Conservation (phyloP, 2,329 filamentous ascomycete genomes). For the Hypoxylon sp. region DNA sequence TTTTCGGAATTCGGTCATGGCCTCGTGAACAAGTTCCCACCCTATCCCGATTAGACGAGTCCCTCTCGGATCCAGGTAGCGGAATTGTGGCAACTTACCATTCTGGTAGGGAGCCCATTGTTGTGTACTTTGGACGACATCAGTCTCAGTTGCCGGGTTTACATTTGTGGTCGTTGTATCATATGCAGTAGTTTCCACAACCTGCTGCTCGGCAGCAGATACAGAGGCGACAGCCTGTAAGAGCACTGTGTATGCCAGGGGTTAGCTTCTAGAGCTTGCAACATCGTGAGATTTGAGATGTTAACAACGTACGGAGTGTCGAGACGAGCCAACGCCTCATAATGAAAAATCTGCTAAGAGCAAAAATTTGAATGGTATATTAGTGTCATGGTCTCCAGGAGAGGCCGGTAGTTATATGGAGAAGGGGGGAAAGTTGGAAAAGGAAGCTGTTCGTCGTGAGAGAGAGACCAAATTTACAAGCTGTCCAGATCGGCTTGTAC, state of each 20-base stretch:
- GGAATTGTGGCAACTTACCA: slow-evolving; percentile 46
- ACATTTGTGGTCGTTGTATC: slow-evolving; percentile 44
- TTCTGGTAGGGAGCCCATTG: slow-evolving; percentile 55
- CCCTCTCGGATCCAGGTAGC: background rate
- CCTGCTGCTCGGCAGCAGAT: slow-evolving; percentile 52
- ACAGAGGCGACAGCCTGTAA: slow-evolving; percentile 51
- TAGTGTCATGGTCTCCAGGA: slow-evolving; percentile 52
- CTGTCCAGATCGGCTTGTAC: slow-evolving; percentile 52
- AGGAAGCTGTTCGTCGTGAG: slow-evolving; percentile 12
- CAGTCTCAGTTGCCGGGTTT: slow-evolving; percentile 48
- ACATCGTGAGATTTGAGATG: slow-evolving; percentile 17
- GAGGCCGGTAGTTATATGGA: slow-evolving; percentile 33
- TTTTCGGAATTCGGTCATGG: slow-evolving; percentile 66
- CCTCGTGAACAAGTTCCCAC: slow-evolving; percentile 68
- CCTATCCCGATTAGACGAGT: slow-evolving; percentile 56
- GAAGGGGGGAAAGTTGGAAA: slow-evolving; percentile 7
- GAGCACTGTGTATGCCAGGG: slow-evolving; percentile 48
- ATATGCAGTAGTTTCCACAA: slow-evolving; percentile 44
- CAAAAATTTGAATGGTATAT: slow-evolving; percentile 49
- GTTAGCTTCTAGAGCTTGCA: slow-evolving; percentile 26
- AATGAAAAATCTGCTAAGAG: slow-evolving; percentile 52
- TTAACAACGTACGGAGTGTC: slow-evolving; percentile 51
- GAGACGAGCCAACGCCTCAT: slow-evolving; percentile 55
- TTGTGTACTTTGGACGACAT: slow-evolving; percentile 47
- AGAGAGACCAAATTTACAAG: slow-evolving; percentile 45